phyloP scores from a whole-genome alignment of 2,329 filamentous ascomycete species.

The Ampelomyces quisqualis region DNA sequence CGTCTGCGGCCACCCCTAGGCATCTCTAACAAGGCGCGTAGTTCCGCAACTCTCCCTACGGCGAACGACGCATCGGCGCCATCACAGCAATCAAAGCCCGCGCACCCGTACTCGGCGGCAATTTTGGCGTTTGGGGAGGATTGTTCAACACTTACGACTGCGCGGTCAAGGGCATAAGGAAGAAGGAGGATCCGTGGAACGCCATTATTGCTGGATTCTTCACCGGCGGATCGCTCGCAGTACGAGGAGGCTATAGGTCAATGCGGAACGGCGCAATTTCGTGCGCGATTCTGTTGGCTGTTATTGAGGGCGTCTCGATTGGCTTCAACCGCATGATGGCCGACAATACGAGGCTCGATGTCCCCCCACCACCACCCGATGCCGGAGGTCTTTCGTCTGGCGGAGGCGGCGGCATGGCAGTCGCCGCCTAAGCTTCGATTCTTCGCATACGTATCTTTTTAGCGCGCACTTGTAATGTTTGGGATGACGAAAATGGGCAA shows the following conservation, averaged over 20 bases:
- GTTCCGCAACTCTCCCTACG: slow-evolving; percentile 59
- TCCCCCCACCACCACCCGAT: slow-evolving; percentile 50
- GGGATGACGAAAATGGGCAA: slow-evolving; percentile 11
- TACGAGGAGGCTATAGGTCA: slow-evolving; percentile 87
- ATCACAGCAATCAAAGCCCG: slow-evolving; percentile 97
- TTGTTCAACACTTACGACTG: slow-evolving; percentile 96
- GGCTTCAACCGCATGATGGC: slow-evolving; percentile 94
- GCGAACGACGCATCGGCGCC: slow-evolving; percentile 89
- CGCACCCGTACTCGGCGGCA: slow-evolving; percentile 92
- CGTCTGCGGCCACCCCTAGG: neutral
- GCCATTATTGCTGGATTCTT: slow-evolving; percentile 97
- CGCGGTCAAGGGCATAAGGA: slow-evolving; percentile 82
- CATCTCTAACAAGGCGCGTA: slow-evolving; percentile 16
- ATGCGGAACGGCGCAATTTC: slow-evolving; percentile 95
- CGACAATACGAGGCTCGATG: slow-evolving; percentile 78
- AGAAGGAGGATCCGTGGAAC: slow-evolving; percentile 98
- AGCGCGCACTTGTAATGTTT: slow-evolving; percentile 20
- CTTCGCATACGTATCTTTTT: slow-evolving; percentile 14
- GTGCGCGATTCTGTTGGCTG: slow-evolving; percentile 87
- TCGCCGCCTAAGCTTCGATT: slow-evolving; percentile 26
- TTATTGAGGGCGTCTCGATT: slow-evolving; percentile 97
- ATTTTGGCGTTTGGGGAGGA: slow-evolving; percentile 97
- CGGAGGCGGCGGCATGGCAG: slow-evolving; percentile 22
- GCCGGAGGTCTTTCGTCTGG: slow-evolving; percentile 19
- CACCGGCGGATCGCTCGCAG: slow-evolving; percentile 80